Percentiles rank a stretch among this genome's conserved stretches.
Evolutionary conservation across 371 early-diverging fungal genomes (phyloP).

Genomic region (Mucor indicus): DNA sequence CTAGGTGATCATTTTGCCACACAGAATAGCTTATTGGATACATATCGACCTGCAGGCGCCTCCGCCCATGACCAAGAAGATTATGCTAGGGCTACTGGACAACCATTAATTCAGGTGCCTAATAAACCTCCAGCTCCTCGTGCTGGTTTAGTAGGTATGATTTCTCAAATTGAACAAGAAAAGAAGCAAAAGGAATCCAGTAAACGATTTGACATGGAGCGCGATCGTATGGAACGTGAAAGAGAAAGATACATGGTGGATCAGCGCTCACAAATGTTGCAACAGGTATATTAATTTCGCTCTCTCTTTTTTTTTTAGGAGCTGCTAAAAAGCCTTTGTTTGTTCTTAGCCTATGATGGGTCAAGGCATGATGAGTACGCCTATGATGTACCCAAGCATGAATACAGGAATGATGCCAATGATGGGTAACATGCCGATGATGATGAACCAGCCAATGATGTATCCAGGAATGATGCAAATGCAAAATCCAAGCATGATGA

Average conservation of each 20-base stretch:
- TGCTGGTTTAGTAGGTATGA: constrained; percentile 45
- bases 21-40: constrained; percentile 37
- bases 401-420: constrained; percentile 28
- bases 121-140: constrained; percentile 39
- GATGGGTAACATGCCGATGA: too few species aligned
- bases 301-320: background rate
- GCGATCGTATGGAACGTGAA: constrained; percentile 29
- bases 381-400: constrained; percentile 1
- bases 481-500: constrained; percentile 27
- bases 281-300: background rate
- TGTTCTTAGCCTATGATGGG: constrained; percentile 9
- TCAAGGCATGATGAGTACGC: constrained; percentile 13
- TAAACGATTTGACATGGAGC: constrained; percentile 19
- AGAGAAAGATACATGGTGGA: constrained; percentile 28
- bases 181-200: constrained; percentile 31
- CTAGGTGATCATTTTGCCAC: constrained; percentile 31
- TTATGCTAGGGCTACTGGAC: constrained; percentile 42
- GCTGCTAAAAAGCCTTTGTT: background rate
- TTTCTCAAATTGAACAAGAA: constrained; percentile 43
- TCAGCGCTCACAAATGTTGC: constrained; percentile 23
- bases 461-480: constrained; percentile 26
- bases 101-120: constrained; percentile 40
- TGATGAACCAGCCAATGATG: constrained; percentile 27
- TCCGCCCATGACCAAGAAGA: constrained; percentile 41
- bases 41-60: constrained; percentile 29